Percentiles rank a stretch among this genome's conserved stretches.
Conservation (phyloP, 2,329 filamentous ascomycete species). For the Davidsoniella neocaledoniae region DNA sequence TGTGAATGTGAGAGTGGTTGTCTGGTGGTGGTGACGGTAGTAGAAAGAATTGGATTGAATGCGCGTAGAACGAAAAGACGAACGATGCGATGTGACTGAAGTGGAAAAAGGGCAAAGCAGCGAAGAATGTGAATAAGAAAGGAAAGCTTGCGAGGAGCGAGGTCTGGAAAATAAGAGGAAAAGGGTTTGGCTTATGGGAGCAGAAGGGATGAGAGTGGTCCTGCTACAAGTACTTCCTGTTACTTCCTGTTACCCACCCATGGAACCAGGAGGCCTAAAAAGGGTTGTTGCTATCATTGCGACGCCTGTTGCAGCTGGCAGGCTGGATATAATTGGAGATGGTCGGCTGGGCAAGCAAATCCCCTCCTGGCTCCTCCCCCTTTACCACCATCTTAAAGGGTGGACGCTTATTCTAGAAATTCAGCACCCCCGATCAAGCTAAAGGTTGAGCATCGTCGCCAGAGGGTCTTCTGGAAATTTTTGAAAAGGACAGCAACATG, state of each 20-base stretch:
- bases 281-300: background rate
- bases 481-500: too few species aligned
- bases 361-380: too few species aligned
- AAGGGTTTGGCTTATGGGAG: conserved; percentile 8
- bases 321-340: conserved; percentile 3
- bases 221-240: too few species aligned
- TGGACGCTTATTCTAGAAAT: too few species aligned
- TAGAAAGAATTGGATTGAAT: conserved; percentile 10
- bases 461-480: too few species aligned
- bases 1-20: conserved; percentile 4
- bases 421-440: too few species aligned
- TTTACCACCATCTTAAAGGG: too few species aligned
- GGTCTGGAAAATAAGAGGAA: conserved; percentile 4
- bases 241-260: too few species aligned
- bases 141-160: background rate
- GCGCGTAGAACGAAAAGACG: conserved; percentile 2
- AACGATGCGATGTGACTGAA: conserved; percentile 4
- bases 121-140: background rate
- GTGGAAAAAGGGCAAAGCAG: conserved; percentile 3
- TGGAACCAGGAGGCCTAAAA: conserved; percentile 2
- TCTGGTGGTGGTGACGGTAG: conserved; percentile 12
- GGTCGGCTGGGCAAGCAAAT: background rate
- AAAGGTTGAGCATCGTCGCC: too few species aligned
- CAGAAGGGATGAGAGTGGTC: too few species aligned
- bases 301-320: background rate